Base-by-base conservation (phyloP, 2,329 filamentous ascomycete genomes). In the Xylariaceae sp. region DNA sequence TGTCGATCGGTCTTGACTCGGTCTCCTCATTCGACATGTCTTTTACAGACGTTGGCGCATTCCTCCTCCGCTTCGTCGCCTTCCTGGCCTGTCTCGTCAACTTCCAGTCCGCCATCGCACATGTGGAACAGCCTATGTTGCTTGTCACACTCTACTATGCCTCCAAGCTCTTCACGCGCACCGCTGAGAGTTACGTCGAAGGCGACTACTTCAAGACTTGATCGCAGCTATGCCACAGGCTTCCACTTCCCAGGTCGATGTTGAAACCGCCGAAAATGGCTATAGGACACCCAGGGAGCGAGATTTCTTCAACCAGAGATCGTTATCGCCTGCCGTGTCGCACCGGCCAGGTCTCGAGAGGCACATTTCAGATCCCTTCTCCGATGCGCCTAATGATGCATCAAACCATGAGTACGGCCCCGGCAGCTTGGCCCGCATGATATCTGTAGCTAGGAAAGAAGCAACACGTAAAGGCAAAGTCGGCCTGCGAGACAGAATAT, bases 11-110 rank as follows among this genome's bases (percentile, higher is more conserved):
- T 28, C 22, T 28, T 28, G 22, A 28, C 22, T 28, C 22, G 22
- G 22, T 7, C 22, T 28, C 22, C 7, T 28, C 5, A 4, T 38
- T 16, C 14, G 40, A 17, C 55, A 81, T 81, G 78, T 73, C 78
- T 63, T 69, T 81, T 53, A 70, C 72, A 61, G 75, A 80, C 67
- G 63, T 81, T 22, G 78, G 78, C 45, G 74, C 77, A n/a, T 68
- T 79, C 33, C 64, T 80, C 56, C 68, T 81, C 46, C 71, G 78
- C 58, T 71, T 79, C 57, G 68, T 80, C 48, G 75, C 80, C 60
- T 81, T 81, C 62, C 68, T 81, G 57, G 77, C 75, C 39, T 78
- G 78, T 47, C 68, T 81, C 49, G 72, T 78, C 55, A 79, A 80
- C 64, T 76, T 81, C 61, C 74, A 73, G 62, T 74, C 77, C 55